Percentiles rank a stretch among this genome's conserved stretches.
Conservation (phyloP, 495 filamentous ascomycete genomes). For the Cudoniella acicularis region DNA sequence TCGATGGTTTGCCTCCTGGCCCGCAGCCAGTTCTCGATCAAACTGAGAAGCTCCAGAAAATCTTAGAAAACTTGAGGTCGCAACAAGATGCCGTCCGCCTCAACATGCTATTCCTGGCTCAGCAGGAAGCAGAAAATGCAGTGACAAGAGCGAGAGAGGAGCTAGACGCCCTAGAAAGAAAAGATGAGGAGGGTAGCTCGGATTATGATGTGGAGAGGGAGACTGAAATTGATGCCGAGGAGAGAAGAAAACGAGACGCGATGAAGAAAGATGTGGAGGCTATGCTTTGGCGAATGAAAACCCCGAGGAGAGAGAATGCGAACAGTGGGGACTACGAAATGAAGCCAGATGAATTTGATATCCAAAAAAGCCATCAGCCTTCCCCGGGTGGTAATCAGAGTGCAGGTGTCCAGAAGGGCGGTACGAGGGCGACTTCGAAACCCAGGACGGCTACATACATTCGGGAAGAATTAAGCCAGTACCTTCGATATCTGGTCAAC, state of each 20-base stretch:
- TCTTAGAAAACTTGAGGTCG: constrained; percentile 37
- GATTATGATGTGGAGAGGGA: not conserved
- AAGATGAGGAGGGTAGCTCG: not conserved
- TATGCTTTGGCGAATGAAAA: constrained; percentile 6
- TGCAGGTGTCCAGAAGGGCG: constrained; percentile 10
- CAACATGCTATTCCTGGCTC: constrained; percentile 40
- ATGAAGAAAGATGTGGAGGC: not conserved
- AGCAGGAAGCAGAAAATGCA: constrained; percentile 30
- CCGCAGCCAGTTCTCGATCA: constrained; percentile 26
- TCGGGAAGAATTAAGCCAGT: not conserved
- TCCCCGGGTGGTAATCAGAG: no score
- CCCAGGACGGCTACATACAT: constrained; percentile 4
- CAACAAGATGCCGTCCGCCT: constrained; percentile 36
- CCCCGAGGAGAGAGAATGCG: not conserved
- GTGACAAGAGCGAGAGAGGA: constrained; percentile 11
- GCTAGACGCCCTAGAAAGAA: not conserved
- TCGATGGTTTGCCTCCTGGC: constrained; percentile 30
- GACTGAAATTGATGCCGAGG: not conserved
- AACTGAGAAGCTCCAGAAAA: constrained; percentile 30
- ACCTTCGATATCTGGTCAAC: constrained; percentile 4
- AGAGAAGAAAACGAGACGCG: not conserved
- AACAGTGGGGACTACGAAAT: constrained; percentile 2
- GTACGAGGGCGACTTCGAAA: not conserved
- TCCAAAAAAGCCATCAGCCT: not conserved
- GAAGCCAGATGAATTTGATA: not conserved